Evolutionary conservation across 2,329 filamentous ascomycete species (phyloP).

Genomic region (Cytospora piceae): DNA sequence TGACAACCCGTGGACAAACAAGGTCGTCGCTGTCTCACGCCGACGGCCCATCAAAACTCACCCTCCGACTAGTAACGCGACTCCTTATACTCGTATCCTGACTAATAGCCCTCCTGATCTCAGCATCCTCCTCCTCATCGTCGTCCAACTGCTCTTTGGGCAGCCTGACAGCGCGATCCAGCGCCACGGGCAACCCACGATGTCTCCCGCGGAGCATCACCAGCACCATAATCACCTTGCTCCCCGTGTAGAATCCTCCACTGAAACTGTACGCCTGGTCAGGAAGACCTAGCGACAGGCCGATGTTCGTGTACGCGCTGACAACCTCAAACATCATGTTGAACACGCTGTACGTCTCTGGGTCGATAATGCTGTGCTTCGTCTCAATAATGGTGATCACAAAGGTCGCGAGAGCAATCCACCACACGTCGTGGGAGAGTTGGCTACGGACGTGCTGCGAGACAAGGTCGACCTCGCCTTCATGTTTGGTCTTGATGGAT

Average conservation of each 20-base stretch:
- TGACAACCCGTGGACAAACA: no score
- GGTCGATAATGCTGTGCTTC: slow-evolving; percentile 54
- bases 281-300: slow-evolving; percentile 22
- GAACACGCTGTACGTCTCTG: slow-evolving; percentile 60
- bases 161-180: slow-evolving; percentile 57
- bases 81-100: slow-evolving; percentile 17
- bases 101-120: slow-evolving; percentile 25
- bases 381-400: slow-evolving; percentile 65
- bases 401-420: slow-evolving; percentile 63
- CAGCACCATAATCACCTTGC: slow-evolving; percentile 26
- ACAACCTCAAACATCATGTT: slow-evolving; percentile 64
- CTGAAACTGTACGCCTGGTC: slow-evolving; percentile 26
- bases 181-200: slow-evolving; percentile 57
- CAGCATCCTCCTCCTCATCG: slow-evolving; percentile 27
- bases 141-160: slow-evolving; percentile 42
- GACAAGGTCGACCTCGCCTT: slow-evolving; percentile 31
- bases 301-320: slow-evolving; percentile 27
- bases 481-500: slow-evolving; percentile 27
- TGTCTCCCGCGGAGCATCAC: slow-evolving; percentile 55
- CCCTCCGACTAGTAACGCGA: slow-evolving; percentile 14
- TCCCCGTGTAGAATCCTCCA: slow-evolving; percentile 28
- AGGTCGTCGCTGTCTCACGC: background rate
- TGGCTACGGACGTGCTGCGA: slow-evolving; percentile 62
- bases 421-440: slow-evolving; percentile 70
- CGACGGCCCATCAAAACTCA: slow-evolving; percentile 13